Evolutionary conservation across 2,329 filamentous ascomycete species (phyloP).

Genomic region (Pseudogymnoascus sp.): DNA sequence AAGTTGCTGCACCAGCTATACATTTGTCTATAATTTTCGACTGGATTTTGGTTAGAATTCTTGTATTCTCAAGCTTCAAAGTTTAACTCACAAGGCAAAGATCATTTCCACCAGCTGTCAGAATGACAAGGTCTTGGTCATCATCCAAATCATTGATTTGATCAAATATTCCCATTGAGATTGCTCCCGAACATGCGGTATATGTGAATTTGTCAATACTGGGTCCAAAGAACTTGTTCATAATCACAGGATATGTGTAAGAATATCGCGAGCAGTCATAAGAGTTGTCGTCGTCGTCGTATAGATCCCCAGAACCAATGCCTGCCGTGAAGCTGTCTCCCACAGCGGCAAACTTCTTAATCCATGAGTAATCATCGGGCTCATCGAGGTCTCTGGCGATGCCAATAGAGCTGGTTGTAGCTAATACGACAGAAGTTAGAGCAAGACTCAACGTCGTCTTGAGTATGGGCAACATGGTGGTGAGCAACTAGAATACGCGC

Average conservation of each 20-base stretch:
- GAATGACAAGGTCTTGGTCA: slow-evolving; percentile 29
- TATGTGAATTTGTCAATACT: slow-evolving; percentile 27
- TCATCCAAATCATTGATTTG: slow-evolving; percentile 24
- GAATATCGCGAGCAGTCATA: slow-evolving; percentile 28
- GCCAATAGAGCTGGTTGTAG: background rate
- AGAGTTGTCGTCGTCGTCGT: slow-evolving; percentile 9
- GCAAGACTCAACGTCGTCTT: background rate
- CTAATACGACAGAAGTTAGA: background rate
- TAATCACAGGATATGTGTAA: slow-evolving; percentile 24
- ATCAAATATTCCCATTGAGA: slow-evolving; percentile 24
- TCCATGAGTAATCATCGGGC: slow-evolving; percentile 12
- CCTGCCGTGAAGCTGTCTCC: slow-evolving; percentile 34
- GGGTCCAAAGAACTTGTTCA: slow-evolving; percentile 23
- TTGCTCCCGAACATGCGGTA: slow-evolving; percentile 26
- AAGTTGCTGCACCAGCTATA: slow-evolving; percentile 19
- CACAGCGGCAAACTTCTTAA: slow-evolving; percentile 30
- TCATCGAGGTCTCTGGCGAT: background rate
- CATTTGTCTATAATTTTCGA: slow-evolving; percentile 21
- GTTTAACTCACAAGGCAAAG: slow-evolving; percentile 27
- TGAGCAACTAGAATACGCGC: background rate
- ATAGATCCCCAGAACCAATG: slow-evolving; percentile 26
- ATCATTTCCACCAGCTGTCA: slow-evolving; percentile 34
- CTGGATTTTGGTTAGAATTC: background rate
- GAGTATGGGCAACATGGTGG: background rate
- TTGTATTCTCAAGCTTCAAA: background rate